These are phyloP conservation scores for Castanopsis chinensis DNA, from an alignment of 306 rosid species.

Conservation along the genomic window DNA sequence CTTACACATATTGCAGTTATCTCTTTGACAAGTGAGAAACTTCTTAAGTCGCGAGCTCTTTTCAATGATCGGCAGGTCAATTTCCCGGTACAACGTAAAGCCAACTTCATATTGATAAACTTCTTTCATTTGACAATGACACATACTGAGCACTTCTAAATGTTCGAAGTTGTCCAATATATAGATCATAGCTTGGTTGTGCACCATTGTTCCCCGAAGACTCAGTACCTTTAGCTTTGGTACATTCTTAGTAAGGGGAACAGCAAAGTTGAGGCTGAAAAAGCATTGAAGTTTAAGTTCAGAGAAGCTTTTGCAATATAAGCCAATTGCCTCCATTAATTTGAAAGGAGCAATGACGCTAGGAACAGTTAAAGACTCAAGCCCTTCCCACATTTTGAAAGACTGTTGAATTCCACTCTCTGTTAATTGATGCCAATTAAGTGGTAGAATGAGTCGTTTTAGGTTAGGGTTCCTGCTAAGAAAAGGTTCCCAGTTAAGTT, in stretches of 20 bases:
- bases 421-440: neutral
- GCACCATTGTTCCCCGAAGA: neutral
- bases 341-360: too few relatives aligned
- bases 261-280: neutral
- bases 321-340: too few relatives aligned
- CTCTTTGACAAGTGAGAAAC: neutral
- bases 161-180: neutral
- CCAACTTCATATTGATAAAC: too few relatives aligned
- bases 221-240: conserved; percentile 25
- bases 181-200: conserved; percentile 6
- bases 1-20: neutral
- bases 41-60: neutral
- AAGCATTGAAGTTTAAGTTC: conserved; percentile 11
- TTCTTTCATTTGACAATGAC: neutral
- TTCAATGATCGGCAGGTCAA: neutral
- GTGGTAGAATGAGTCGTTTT: conserved; percentile 31
- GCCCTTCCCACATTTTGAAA: conserved; percentile 20
- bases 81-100: neutral
- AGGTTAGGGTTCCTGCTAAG: conserved; percentile 28
- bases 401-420: neutral
- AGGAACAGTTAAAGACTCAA: conserved; percentile 34
- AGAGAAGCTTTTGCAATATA: too few relatives aligned
- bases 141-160: conserved; percentile 22
- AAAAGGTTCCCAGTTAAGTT: too few relatives aligned
- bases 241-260: neutral